Percentiles rank a stretch among this genome's conserved stretches.
Evolutionary conservation across 2,329 filamentous ascomycete genomes (phyloP).

Genomic region (Fusarium haematococcum): DNA sequence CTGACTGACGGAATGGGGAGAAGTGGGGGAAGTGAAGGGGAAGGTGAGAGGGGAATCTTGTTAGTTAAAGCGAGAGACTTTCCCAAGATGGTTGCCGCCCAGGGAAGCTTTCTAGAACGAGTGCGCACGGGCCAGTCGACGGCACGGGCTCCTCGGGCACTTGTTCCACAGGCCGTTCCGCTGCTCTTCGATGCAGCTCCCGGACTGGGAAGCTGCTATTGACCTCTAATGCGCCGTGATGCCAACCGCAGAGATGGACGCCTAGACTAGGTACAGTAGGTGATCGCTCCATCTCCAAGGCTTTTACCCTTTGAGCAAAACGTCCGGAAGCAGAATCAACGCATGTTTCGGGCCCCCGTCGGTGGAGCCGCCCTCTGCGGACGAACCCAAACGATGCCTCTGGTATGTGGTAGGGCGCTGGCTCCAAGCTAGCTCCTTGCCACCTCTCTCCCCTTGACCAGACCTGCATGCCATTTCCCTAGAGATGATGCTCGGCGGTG

Average conservation of each 20-base stretch:
- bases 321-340: conserved; percentile 33
- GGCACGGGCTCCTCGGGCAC: conserved; percentile 34
- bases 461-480: neutral
- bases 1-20: conserved; percentile 37
- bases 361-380: conserved; percentile 5
- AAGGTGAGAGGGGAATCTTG: conserved; percentile 11
- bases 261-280: neutral
- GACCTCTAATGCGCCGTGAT: too few species aligned
- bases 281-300: neutral
- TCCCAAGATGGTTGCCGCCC: conserved; percentile 36
- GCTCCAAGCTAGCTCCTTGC: conserved; percentile 5
- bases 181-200: conserved; percentile 45
- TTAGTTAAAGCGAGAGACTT: conserved; percentile 21
- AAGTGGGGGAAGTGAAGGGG: conserved; percentile 28
- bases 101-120: conserved; percentile 48
- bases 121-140: conserved; percentile 31
- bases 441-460: neutral
- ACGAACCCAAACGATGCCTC: conserved; percentile 7
- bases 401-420: conserved; percentile 27
- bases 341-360: neutral
- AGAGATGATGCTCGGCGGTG: neutral
- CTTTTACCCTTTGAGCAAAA: neutral
- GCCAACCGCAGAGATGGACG: neutral
- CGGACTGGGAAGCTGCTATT: conserved; percentile 28
- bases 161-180: conserved; percentile 44